A percentile compares a stretch with the other conserved stretches of the same genome.
Evolutionary conservation across 495 filamentous ascomycete genomes (phyloP).

Genomic region (Polyplosphaeria fusca): DNA sequence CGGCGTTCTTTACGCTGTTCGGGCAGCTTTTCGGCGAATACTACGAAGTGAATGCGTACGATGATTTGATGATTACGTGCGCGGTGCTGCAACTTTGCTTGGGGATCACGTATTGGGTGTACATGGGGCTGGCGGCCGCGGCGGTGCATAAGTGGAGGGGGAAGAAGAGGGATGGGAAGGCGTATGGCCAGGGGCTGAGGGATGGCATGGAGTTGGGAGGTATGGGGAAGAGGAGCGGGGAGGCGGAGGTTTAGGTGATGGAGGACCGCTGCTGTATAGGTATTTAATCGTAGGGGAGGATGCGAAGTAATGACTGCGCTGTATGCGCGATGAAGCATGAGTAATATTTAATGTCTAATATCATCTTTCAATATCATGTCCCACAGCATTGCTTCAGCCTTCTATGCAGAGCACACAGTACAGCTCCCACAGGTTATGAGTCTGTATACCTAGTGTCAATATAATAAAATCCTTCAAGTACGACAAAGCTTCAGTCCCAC

Average conservation of each 20-base stretch:
- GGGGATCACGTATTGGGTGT: neutral
- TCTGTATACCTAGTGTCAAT: too few relatives aligned
- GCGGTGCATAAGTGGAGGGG: slow-evolving; percentile 6
- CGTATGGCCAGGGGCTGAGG: neutral
- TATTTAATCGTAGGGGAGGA: neutral
- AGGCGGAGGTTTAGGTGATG: neutral
- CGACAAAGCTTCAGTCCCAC: too few relatives aligned
- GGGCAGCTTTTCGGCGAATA: neutral
- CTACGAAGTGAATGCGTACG: neutral
- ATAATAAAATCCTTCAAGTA: too few relatives aligned
- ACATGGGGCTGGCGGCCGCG: neutral
- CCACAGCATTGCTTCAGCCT: too few relatives aligned
- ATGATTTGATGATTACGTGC: neutral
- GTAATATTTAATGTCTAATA: neutral
- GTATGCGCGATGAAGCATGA: neutral
- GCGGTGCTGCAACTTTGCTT: neutral
- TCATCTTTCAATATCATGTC: too few relatives aligned
- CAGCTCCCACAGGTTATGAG: too few relatives aligned
- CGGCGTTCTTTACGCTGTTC: neutral
- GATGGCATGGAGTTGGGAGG: neutral
- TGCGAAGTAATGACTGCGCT: neutral
- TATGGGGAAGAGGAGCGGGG: neutral
- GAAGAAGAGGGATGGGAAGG: neutral
- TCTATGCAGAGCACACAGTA: too few relatives aligned
- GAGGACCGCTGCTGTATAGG: neutral